Percentiles rank a stretch among this genome's conserved stretches.
Evolutionary conservation across 2,329 filamentous ascomycete species (phyloP).

Genomic region (Trichoderma sp.): DNA sequence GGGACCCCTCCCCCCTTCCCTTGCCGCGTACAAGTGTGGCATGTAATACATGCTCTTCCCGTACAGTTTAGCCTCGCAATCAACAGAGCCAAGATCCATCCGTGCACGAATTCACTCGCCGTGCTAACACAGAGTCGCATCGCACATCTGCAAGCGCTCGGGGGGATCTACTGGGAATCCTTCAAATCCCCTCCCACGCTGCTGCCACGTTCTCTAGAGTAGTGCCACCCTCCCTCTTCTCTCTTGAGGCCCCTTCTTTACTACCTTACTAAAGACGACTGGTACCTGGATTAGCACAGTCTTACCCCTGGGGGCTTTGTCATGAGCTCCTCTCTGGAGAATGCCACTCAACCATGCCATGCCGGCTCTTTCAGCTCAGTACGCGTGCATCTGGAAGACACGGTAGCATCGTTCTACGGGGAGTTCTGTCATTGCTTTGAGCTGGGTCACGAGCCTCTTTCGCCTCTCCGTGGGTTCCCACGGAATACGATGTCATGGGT

Average conservation of each 20-base stretch:
- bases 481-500: not conserved
- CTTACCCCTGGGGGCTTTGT: not conserved
- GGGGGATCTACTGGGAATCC: slow-evolving; percentile 7
- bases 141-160: slow-evolving; percentile 11
- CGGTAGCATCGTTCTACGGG: not conserved
- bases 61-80: not conserved
- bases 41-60: not conserved
- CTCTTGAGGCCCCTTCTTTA: not conserved
- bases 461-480: not conserved
- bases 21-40: not conserved
- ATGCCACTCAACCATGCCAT: not conserved
- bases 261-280: not conserved
- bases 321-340: not conserved
- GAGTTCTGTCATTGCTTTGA: not conserved
- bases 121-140: not conserved
- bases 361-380: not conserved
- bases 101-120: not conserved
- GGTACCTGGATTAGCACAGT: slow-evolving; percentile 7
- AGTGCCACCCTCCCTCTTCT: slow-evolving; percentile 11
- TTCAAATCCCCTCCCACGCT: slow-evolving; percentile 8
- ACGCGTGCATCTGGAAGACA: not conserved
- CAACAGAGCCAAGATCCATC: not conserved
- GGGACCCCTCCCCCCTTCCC: not conserved
- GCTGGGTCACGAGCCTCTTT: not conserved
- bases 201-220: slow-evolving; percentile 14